Conservation (phyloP, 139 green algal species). For the Chlorella sp. region DNA sequence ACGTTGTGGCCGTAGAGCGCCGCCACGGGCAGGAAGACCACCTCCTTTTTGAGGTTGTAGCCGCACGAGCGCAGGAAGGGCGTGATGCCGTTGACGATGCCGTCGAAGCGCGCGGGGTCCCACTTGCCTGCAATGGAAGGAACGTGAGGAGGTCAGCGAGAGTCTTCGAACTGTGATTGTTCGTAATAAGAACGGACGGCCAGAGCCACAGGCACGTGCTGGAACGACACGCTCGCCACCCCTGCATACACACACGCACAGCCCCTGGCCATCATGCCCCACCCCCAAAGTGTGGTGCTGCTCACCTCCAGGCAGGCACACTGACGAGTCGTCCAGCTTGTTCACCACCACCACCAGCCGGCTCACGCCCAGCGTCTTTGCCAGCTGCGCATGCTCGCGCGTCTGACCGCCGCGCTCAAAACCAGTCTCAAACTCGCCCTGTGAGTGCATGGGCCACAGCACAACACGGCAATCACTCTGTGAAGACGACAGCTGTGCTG, state of each 20-base stretch:
- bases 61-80: constrained; percentile 74
- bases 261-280: background rate
- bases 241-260: background rate
- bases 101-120: constrained; percentile 79
- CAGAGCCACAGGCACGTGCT: background rate
- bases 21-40: constrained; percentile 85
- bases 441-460: background rate
- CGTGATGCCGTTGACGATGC: constrained; percentile 83
- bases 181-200: background rate
- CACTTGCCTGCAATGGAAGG: constrained; percentile 52
- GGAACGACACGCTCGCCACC: background rate
- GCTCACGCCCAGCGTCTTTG: constrained; percentile 88
- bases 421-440: constrained; percentile 92
- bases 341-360: constrained; percentile 91
- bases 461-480: background rate
- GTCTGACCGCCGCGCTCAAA: constrained; percentile 94
- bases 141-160: background rate
- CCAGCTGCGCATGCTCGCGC: constrained; percentile 91
- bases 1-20: constrained; percentile 92
- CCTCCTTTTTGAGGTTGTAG: constrained; percentile 45
- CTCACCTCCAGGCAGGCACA: constrained; percentile 30
- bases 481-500: background rate
- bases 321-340: constrained; percentile 87
- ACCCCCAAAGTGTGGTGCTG: background rate
- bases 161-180: background rate